Base-by-base conservation (phyloP, 2,329 filamentous ascomycete species). In the Microcyclosporella mali region DNA sequence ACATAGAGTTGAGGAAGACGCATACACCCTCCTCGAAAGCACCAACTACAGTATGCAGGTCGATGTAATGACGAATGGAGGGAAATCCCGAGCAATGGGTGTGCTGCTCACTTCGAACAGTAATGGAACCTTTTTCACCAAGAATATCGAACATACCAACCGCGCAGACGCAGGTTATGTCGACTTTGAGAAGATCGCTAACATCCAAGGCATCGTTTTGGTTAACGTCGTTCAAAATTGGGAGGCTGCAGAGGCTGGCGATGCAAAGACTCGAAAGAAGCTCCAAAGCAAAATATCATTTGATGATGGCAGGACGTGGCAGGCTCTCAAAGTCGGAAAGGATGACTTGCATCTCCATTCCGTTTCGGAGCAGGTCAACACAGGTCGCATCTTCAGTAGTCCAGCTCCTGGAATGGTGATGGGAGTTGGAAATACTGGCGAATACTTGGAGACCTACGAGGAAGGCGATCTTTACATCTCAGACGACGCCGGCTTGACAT, bases 1-100 rank as follows among this genome's bases (percentile, higher is more conserved):
- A 49, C 88, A 95, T 64, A 86, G 89, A 57, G 77, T 88, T 49
- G 84, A 95, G 62, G 79, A 90, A 61, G 75, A 80, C 56, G 87
- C 86, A 2, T 98, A 95, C 65, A 98, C 92, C 0, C 78, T 98
- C 36, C 75, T 98, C 31, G 90, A 97, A 67, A 92, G 89, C 58
- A 97, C 92, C 32, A 90, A 95, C 61, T 95, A 98, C 71, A 95
- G 90, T 70, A 88, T 98, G 56, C 90, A 97, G 67, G 81, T 98
- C 42, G 89, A 97, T 65, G 89, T 97, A 50, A 82, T 90, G 76
- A 87, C 84, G 1, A 74, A 74, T 9, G 52, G 47, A 21, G 45
- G 49, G 6, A 33, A 35, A 15, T 43, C 40, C 10, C 78, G 77
- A 29, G 78, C 84, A 0, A 90, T 95, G 78, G 94, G 92, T 27